Conservation (phyloP, 1,284 basidiomycete genomes). For the Ganoderma lingzhi region DNA sequence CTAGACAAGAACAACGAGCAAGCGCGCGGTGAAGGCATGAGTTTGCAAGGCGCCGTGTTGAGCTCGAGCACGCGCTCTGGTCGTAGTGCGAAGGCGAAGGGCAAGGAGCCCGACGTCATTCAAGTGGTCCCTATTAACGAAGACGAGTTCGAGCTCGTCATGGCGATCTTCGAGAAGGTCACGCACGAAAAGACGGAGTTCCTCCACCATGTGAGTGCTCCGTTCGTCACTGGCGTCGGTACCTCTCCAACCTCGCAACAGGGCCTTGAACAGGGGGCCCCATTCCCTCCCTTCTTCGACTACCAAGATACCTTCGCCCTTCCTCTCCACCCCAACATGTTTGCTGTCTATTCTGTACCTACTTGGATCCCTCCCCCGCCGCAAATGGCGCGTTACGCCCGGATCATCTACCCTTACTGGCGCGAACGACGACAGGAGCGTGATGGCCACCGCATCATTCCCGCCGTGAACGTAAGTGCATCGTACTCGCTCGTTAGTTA, state of each 20-base stretch:
- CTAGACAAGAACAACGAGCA: constrained; percentile 91
- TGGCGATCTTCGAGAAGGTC: constrained; percentile 93
- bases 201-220: constrained; percentile 81
- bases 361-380: constrained; percentile 38
- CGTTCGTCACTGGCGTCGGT: not conserved
- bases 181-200: constrained; percentile 93
- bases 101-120: constrained; percentile 74
- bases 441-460: constrained; percentile 43
- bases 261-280: constrained; percentile 69
- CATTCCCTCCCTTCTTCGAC: constrained; percentile 82
- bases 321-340: constrained; percentile 36
- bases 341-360: constrained; percentile 40
- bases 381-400: constrained; percentile 38
- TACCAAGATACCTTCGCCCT: constrained; percentile 41
- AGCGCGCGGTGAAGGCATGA: constrained; percentile 86
- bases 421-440: constrained; percentile 42
- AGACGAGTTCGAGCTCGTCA: constrained; percentile 94
- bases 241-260: constrained; percentile 37
- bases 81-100: constrained; percentile 79
- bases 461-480: constrained; percentile 41
- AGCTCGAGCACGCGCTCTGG: constrained; percentile 58
- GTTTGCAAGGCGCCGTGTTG: constrained; percentile 74
- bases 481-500: not conserved
- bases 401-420: constrained; percentile 43
- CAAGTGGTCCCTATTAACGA: constrained; percentile 78